Base-by-base conservation (phyloP, 2,329 filamentous ascomycete species). In the Aspergillus sp. region DNA sequence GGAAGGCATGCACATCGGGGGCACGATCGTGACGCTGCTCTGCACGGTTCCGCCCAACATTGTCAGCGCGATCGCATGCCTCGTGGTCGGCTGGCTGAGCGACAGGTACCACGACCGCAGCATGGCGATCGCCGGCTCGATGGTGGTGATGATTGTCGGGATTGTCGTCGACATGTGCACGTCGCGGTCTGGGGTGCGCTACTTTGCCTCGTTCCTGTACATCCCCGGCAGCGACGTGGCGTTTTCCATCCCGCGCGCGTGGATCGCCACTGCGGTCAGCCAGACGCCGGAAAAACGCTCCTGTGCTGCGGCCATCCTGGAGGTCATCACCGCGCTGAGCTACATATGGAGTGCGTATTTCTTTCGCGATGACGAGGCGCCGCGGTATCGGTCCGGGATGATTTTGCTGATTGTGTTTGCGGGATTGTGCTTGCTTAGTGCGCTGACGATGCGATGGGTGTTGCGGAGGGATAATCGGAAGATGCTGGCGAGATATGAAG, bases 261-360 rank as follows among this genome's bases (percentile, higher is more conserved):
- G 42, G 42, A n/a, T 44, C 3, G 42, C 42, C 42, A 44, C 42
- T 2, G 42, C 42, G 9, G 42, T 25, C 20, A 44, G 42, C 17
- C 42, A 44, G 42, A 44, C 42, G 42, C 21, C 42, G 42, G 42
- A 44, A 20, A 20, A 44, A 44, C 42, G 42, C 19, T 44, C 42
- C 9, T 44, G 42, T 44, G 42, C 42, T 16, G 42, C 42, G 42
- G 42, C 42, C 10, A 44, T 44, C 21, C 14, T 44, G 10, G 42
- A 44, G 20, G 42, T 44, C 42, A 44, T 44, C 14, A 44, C 19
- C 10, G 42, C 42, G n/a, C 20, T 44, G 19, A 44, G 42, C 20
- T 44, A 44, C 20, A 44, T 44, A 7, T 44, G 42, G 42, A 44
- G 42, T 44, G 19, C 42, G n/a, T 44, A 44, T 25, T 44, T 44